Percentiles rank a stretch among this genome's conserved stretches.
Evolutionary conservation across 1,284 basidiomycete species (phyloP).

Genomic region (Testicularia cyperi): DNA sequence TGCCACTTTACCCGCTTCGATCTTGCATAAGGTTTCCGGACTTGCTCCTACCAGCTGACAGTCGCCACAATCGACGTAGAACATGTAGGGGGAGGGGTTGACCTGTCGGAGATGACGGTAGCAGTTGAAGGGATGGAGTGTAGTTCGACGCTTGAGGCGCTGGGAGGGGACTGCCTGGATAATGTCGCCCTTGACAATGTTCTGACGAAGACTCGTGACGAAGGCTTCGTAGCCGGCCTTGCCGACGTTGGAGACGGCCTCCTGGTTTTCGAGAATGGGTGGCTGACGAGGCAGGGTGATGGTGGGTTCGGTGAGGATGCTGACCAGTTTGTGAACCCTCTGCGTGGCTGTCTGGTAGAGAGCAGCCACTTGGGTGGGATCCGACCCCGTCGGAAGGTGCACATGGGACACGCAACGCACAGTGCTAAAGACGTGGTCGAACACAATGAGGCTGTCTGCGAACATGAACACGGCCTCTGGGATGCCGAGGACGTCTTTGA

Average conservation of each 20-base stretch:
- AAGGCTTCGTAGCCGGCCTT: slow-evolving; percentile 88
- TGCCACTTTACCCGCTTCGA: slow-evolving; percentile 79
- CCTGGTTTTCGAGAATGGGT: slow-evolving; percentile 57
- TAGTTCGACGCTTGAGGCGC: slow-evolving; percentile 78
- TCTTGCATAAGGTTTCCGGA: slow-evolving; percentile 96
- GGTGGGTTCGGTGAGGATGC: slow-evolving; percentile 22
- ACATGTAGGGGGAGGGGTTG: slow-evolving; percentile 99
- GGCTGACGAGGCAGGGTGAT: slow-evolving; percentile 67
- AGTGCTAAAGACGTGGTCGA: slow-evolving; percentile 94
- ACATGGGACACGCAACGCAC: slow-evolving; percentile 94
- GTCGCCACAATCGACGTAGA: slow-evolving; percentile 84
- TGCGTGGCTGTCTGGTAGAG: slow-evolving; percentile 35
- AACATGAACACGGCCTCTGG: slow-evolving; percentile 98
- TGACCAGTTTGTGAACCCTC: slow-evolving; percentile 31
- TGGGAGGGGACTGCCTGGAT: slow-evolving; percentile 99
- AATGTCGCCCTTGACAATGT: slow-evolving; percentile 93
- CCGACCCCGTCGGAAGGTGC: slow-evolving; percentile 70
- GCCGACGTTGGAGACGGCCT: slow-evolving; percentile 83
- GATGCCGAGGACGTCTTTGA: slow-evolving; percentile 75
- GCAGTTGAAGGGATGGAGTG: slow-evolving; percentile 94
- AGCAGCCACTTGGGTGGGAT: slow-evolving; percentile 64
- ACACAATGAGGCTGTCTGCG: slow-evolving; percentile 88
- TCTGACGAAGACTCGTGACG: slow-evolving; percentile 87
- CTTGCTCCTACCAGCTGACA: slow-evolving; percentile 93
- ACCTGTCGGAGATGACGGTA: slow-evolving; percentile 88